Evolutionary conservation across 2,329 filamentous ascomycete species (phyloP).

Genomic region (Trichoderma cornu-damae): DNA sequence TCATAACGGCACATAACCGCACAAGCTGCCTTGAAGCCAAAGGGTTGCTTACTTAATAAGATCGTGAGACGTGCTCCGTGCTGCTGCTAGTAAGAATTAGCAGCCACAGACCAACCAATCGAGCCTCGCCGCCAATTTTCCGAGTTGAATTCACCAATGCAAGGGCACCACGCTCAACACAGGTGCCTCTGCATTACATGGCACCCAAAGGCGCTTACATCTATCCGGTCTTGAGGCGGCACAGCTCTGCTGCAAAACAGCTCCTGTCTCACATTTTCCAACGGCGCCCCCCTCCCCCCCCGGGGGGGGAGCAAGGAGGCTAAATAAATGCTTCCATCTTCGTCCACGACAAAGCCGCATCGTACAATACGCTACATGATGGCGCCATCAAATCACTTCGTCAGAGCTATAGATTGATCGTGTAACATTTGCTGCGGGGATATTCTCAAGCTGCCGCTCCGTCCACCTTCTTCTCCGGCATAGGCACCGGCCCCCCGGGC

Average conservation of each 20-base stretch:
- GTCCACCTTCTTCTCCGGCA: constrained; percentile 38
- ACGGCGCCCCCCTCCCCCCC: no score
- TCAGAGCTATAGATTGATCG: neutral
- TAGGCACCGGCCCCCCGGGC: constrained; percentile 65
- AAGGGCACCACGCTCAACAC: constrained; percentile 8
- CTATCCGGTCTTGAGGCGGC: neutral
- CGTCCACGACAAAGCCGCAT: no score
- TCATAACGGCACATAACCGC: no score
- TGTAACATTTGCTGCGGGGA: neutral
- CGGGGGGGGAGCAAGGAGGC: no score
- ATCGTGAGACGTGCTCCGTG: no score
- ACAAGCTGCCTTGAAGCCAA: no score
- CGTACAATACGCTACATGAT: constrained; percentile 12
- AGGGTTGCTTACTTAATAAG: no score
- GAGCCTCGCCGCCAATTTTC: no score
- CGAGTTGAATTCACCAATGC: constrained; percentile 6
- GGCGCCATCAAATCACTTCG: constrained; percentile 8
- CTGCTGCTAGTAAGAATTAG: neutral
- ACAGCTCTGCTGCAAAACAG: neutral
- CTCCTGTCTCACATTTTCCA: neutral
- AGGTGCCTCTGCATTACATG: neutral
- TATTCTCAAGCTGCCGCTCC: neutral
- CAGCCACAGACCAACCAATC: no score
- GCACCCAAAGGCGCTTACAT: no score
- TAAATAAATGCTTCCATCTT: no score